Evolutionary conservation across 768 basidiomycete genomes (phyloP).

Genomic region (Tylopilus subfusipes): DNA sequence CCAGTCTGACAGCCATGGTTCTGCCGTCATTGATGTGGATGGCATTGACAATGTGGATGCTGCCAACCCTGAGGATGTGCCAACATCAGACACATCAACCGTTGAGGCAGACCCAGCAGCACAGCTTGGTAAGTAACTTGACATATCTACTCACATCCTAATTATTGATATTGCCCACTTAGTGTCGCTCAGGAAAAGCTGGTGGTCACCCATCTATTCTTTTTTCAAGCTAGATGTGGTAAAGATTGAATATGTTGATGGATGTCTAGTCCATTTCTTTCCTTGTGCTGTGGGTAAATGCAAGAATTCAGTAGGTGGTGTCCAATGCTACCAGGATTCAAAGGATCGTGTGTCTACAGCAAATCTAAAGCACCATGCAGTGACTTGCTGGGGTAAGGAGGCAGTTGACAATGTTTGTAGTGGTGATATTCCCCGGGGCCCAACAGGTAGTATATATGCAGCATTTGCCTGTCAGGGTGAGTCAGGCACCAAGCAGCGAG

Average conservation of each 20-base stretch:
- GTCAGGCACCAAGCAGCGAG: too few relatives aligned
- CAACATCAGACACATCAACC: too few relatives aligned
- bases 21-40: background rate
- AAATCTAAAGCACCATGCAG: slow-evolving; percentile 4
- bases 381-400: background rate
- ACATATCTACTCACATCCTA: too few relatives aligned
- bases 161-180: too few relatives aligned
- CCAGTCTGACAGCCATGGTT: background rate
- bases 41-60: background rate
- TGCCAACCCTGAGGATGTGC: background rate
- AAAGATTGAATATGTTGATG: background rate
- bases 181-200: background rate
- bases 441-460: too few relatives aligned
- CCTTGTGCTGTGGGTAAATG: background rate
- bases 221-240: background rate
- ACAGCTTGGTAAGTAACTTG: too few relatives aligned
- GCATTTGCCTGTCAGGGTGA: background rate
- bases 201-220: background rate
- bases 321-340: background rate
- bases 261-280: background rate
- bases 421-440: too few relatives aligned
- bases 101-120: too few relatives aligned
- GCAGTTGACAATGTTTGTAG: background rate
- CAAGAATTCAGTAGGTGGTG: background rate
- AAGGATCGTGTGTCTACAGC: background rate